phyloP scores from a whole-genome alignment of 495 filamentous ascomycete species.

The Hypomontagnella submonticulosa region DNA sequence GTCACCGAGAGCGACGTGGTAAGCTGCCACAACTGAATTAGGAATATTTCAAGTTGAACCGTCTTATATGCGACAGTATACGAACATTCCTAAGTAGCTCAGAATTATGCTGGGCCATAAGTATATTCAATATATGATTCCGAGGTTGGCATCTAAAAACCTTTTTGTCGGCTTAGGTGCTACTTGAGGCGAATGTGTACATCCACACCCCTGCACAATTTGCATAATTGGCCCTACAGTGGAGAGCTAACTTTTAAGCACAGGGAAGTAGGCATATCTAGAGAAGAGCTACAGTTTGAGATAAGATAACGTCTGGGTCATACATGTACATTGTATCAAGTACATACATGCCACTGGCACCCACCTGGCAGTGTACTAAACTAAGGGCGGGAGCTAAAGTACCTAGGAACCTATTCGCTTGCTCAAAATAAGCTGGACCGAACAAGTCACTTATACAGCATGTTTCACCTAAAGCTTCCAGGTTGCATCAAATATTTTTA shows the following conservation, averaged over 20 bases:
- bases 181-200: constrained; percentile 24
- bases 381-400: too few relatives aligned
- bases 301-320: too few relatives aligned
- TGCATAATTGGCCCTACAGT: constrained; percentile 24
- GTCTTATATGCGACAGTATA: background rate
- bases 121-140: constrained; percentile 1
- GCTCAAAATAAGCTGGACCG: background rate
- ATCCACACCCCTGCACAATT: background rate
- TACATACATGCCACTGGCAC: too few relatives aligned
- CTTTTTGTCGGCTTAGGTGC: constrained; percentile 15
- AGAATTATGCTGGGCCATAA: background rate
- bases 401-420: background rate
- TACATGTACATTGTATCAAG: too few relatives aligned
- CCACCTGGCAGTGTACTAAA: too few relatives aligned
- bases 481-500: background rate
- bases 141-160: constrained; percentile 19
- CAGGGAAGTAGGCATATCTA: too few relatives aligned
- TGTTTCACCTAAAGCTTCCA: constrained; percentile 1
- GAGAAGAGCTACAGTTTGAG: too few relatives aligned
- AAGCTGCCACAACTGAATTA: background rate
- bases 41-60: background rate
- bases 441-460: background rate
- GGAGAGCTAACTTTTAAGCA: background rate
- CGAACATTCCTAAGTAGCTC: background rate
- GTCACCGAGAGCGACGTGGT: background rate